A percentile compares a stretch with the other conserved stretches of the same genome.
Conservation (phyloP, 1,284 basidiomycete species). For the Cryptococcus maquisensis region DNA sequence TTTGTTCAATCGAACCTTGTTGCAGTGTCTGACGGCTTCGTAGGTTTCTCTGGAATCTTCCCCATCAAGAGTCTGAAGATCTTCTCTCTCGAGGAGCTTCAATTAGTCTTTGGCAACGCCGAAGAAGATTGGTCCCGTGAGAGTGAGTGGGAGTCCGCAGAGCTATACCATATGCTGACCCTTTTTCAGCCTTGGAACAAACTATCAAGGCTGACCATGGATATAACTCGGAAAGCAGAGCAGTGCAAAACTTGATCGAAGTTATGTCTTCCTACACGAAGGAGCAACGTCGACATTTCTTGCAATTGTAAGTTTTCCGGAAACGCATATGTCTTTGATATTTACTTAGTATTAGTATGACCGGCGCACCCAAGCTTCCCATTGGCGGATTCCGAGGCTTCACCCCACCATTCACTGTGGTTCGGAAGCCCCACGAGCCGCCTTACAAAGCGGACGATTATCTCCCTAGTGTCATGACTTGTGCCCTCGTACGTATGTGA, state of each 20-base stretch:
- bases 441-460: conserved; percentile 89
- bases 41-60: conserved; percentile 89
- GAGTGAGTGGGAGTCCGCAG: conserved; percentile 56
- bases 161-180: conserved; percentile 2
- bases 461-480: conserved; percentile 97
- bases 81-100: conserved; percentile 90
- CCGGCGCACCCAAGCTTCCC: conserved; percentile 87
- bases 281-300: conserved; percentile 72
- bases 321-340: background rate
- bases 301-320: conserved; percentile 64
- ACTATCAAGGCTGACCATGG: conserved; percentile 96
- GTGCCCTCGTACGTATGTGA: conserved; percentile 64
- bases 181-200: conserved; percentile 70
- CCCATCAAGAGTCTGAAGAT: conserved; percentile 82
- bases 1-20: background rate
- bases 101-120: conserved; percentile 87
- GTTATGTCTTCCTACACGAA: conserved; percentile 78
- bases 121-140: conserved; percentile 92
- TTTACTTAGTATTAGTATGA: conserved; percentile 55
- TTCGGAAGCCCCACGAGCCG: conserved; percentile 91
- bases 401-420: conserved; percentile 91
- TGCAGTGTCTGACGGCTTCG: background rate
- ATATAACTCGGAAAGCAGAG: conserved; percentile 87
- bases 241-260: conserved; percentile 80
- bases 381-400: conserved; percentile 96